Percentiles rank a stretch among this genome's conserved stretches.
phyloP scores from a whole-genome alignment of 352 stramenopile species.

The Phytophthora lateralis region DNA sequence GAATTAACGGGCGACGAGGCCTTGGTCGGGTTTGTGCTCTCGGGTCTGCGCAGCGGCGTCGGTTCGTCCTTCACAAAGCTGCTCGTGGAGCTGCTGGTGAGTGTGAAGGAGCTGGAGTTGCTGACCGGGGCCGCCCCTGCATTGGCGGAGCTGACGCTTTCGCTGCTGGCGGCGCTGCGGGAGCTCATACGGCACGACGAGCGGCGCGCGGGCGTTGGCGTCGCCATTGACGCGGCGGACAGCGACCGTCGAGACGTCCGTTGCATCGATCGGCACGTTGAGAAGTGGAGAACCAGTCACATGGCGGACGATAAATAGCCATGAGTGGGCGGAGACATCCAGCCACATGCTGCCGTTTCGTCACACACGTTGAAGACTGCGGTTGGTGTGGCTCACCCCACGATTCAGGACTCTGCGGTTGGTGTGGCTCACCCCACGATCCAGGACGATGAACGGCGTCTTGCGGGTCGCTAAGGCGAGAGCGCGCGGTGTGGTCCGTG shows the following conservation, averaged over 20 bases:
- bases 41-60: slow-evolving; percentile 18
- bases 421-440: no score
- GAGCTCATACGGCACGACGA: slow-evolving; percentile 16
- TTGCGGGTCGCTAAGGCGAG: slow-evolving; percentile 2
- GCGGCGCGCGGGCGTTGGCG: slow-evolving; percentile 4
- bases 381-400: no score
- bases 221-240: slow-evolving; percentile 8
- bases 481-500: slow-evolving; percentile 2
- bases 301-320: slow-evolving; percentile 31
- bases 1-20: slow-evolving; percentile 32
- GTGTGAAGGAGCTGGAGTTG: slow-evolving; percentile 30
- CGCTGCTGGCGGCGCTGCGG: slow-evolving; percentile 29
- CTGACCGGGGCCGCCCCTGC: slow-evolving; percentile 29
- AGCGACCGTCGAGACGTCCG: slow-evolving; percentile 18
- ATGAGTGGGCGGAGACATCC: slow-evolving; percentile 23
- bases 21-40: slow-evolving; percentile 20
- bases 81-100: slow-evolving; percentile 20
- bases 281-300: slow-evolving; percentile 13
- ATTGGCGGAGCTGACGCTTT: slow-evolving; percentile 24
- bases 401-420: background rate
- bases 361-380: background rate
- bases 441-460: slow-evolving; percentile 11
- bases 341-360: slow-evolving; percentile 1
- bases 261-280: slow-evolving; percentile 24
- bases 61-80: slow-evolving; percentile 14